A percentile compares a stretch with the other conserved stretches of the same genome.
Evolutionary conservation across 2,329 filamentous ascomycete species (phyloP).

Genomic region (Coleophoma eucalyptorum): DNA sequence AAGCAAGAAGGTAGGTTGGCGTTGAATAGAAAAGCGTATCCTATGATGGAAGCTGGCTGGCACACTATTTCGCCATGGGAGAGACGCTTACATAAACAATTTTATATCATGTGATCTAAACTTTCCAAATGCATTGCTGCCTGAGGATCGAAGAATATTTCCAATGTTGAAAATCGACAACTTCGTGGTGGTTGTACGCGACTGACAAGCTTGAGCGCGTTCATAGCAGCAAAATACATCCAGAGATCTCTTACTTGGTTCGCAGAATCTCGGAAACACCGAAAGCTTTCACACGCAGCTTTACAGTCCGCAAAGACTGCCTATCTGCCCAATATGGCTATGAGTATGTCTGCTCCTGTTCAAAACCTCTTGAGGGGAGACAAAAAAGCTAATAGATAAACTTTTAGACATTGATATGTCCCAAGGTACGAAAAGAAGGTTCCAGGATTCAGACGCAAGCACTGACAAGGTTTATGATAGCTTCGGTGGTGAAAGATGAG

Average conservation of each 20-base stretch:
- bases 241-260: background rate
- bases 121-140: background rate
- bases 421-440: conserved; percentile 57
- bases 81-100: too few relatives aligned
- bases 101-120: too few relatives aligned
- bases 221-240: background rate
- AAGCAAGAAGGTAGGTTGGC: too few relatives aligned
- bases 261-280: background rate
- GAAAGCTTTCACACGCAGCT: background rate
- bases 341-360: conserved; percentile 44
- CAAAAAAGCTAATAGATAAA: conserved; percentile 15
- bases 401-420: conserved; percentile 73
- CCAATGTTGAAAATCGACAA: background rate
- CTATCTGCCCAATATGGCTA: conserved; percentile 45
- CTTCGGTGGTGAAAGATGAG: conserved; percentile 89
- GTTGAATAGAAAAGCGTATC: too few relatives aligned
- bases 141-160: background rate
- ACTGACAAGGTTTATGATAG: conserved; percentile 34
- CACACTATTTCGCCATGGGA: too few relatives aligned
- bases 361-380: conserved; percentile 17
- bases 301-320: conserved; percentile 12
- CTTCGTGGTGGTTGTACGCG: background rate
- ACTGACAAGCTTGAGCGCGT: background rate
- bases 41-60: too few relatives aligned
- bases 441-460: background rate